Evolutionary conservation across 164 flowering plant genomes (phyloP), one percentile per base, ranked within the genome.

Genomic region (Stephania cephalantha): DNA sequence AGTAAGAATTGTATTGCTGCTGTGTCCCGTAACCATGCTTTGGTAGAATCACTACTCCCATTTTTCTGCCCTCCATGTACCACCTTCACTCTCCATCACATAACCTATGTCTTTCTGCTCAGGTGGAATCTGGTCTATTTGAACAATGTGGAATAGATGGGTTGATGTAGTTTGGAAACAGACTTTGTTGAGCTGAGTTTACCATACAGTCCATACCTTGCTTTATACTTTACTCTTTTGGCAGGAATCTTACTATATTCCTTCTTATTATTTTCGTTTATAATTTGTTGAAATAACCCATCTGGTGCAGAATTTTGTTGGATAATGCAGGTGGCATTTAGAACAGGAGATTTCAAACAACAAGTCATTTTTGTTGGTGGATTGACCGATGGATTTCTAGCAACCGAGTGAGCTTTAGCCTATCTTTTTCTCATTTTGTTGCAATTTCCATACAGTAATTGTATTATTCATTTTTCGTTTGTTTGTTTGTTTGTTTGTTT

Each of bases 311-410:
- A 45, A 45, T 74, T 75, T 68, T 8, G 20, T 55, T 10, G 68
- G 71, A 31, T 68, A 50, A 10, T 73, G 83, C 95, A 93, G 99
- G 97, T 95, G 80, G 98, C 97, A 29, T 95, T 95, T 79, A 91
- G 87, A 81, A 89, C 94, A 5, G 98, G 99, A 18, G 90, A 92
- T 71, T 91, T 86, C 80, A 91, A 87, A 71, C 95, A 88, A 58
- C 97, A 95, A 83, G 97, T 95, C 46, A 85, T 95, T 78, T 95
- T 95, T 77, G 87, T 95, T 80, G 98, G 95, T 73, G 98, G 97
- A 81, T 75, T 93, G 66, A 88, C 93, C 53, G 97, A 93, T 84
- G 99, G 97, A 64, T 85, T 95, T 86, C 84, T 95, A 74, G 98
- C 99, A 9, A 93, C 97, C 30, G 90, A 92, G 98, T 95, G 92